phyloP scores from a whole-genome alignment of 208 protist genomes.

The Trypanosoma theileri region DNA sequence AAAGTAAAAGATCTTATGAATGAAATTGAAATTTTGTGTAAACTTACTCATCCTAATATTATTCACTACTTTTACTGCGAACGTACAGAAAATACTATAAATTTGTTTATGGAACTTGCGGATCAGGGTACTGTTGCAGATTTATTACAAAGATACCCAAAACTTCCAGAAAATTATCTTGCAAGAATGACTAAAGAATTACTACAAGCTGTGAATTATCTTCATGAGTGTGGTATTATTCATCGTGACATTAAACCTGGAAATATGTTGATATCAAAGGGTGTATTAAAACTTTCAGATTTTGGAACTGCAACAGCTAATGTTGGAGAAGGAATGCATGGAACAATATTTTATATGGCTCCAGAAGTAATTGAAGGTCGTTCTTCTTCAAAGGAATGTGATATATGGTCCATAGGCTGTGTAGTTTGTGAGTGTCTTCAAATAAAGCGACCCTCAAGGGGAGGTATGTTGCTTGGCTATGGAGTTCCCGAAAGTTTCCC shows the following conservation, averaged over 20 bases:
- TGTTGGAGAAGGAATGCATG: conserved; percentile 45
- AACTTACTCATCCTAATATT: conserved; percentile 75
- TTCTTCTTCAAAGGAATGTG: conserved; percentile 52
- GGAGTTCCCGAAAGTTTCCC: conserved; percentile 47
- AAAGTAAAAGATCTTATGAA: conserved; percentile 68
- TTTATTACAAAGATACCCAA: conserved; percentile 40
- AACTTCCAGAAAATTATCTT: conserved; percentile 50
- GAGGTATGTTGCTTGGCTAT: conserved; percentile 48
- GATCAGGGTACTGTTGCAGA: conserved; percentile 64
- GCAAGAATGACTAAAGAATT: conserved; percentile 67
- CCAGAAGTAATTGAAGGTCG: conserved; percentile 45
- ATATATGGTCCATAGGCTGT: conserved; percentile 72
- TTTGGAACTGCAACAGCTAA: conserved; percentile 71
- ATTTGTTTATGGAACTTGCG: conserved; percentile 81
- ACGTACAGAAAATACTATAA: conserved; percentile 47
- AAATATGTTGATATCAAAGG: conserved; percentile 72
- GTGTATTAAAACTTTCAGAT: conserved; percentile 73
- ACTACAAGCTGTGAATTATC: conserved; percentile 63
- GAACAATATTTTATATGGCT: conserved; percentile 61
- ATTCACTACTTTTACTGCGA: conserved; percentile 86
- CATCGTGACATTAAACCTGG: conserved; percentile 48
- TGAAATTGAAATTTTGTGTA: conserved; percentile 68
- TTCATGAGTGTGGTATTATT: conserved; percentile 57
- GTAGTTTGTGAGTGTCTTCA: conserved; percentile 60
- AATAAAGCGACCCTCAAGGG: conserved; percentile 30